phyloP scores from a whole-genome alignment of 192 early-diverging fungal species.

The Backusella morwellensis region DNA sequence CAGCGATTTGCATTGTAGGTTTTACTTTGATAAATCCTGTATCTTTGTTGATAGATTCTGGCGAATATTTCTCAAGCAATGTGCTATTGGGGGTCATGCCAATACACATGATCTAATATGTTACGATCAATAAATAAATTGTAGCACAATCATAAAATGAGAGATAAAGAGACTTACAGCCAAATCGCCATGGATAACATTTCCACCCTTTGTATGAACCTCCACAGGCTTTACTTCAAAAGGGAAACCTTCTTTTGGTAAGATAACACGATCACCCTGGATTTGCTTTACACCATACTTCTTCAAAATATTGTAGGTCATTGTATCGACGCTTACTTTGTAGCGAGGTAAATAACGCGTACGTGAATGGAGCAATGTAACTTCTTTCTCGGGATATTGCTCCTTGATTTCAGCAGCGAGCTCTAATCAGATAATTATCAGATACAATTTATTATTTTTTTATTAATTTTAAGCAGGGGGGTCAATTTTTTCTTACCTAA shows the following conservation, averaged over 20 bases:
- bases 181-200: slow-evolving; percentile 41
- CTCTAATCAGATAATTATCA: slow-evolving; percentile 36
- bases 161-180: slow-evolving; percentile 27
- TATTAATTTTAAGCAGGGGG: too few species aligned
- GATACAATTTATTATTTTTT: neutral
- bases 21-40: slow-evolving; percentile 60
- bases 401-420: slow-evolving; percentile 72
- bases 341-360: slow-evolving; percentile 56
- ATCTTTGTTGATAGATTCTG: slow-evolving; percentile 47
- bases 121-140: neutral
- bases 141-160: neutral
- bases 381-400: slow-evolving; percentile 55
- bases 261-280: slow-evolving; percentile 44
- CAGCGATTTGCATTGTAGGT: slow-evolving; percentile 66
- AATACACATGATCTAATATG: slow-evolving; percentile 65
- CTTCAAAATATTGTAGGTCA: slow-evolving; percentile 52
- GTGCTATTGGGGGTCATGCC: slow-evolving; percentile 71
- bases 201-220: slow-evolving; percentile 43
- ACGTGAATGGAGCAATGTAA: slow-evolving; percentile 64
- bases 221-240: slow-evolving; percentile 42
- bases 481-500: slow-evolving; percentile 30
- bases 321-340: slow-evolving; percentile 51
- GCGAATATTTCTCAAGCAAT: slow-evolving; percentile 54
- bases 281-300: slow-evolving; percentile 40
- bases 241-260: slow-evolving; percentile 60